Base-by-base conservation (phyloP, 768 basidiomycete genomes). In the Lyophyllum shimeji region DNA sequence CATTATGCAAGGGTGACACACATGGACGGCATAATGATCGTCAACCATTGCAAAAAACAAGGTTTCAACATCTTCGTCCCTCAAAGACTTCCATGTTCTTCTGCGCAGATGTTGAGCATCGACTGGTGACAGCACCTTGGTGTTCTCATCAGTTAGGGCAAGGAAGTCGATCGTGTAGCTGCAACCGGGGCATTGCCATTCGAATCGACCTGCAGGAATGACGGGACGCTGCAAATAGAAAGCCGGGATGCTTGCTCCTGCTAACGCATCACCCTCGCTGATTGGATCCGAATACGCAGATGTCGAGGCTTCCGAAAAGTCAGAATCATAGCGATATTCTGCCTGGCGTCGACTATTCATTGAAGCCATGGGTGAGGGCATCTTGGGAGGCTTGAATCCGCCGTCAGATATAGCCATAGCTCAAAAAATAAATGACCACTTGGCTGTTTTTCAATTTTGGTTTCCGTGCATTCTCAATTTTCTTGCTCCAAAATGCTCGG, bases 171-270 rank as follows among this genome's bases (percentile, higher is more conserved):
- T 76, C 0, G 59, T 45, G 56, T 80, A 74, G 5, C 55, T 20
- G 65, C 86, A 87, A 37, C 75, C 61, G 9, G 78, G 76, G 60
- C 86, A 87, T 58, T 68, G 65, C 86, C 86, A 87, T 20, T 69
- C 71, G 56, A 82, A 75, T 25, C 76, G 68, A 2, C 75, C 75
- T 7, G 67, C 65, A 8, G 73, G 75, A 37, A 84, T 67, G 0
- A 59, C 54, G 6, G 84, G 83, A 0, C 69, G 65, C 8, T 63
- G 46, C 34, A 65, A 68, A 46, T 75, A 65, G 47, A 70, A 69
- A 37, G 61, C 59, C 3, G 81, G 82, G 45, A 83, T 66, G 44
- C 51, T 62, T 44, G 55, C 61, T 31, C 72, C 21, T 7, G 21
- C 15, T 2, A 52, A 25, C 24, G 46, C 39, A 57, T 53, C 60